phyloP scores from a whole-genome alignment of 1,284 basidiomycete genomes.

The Cryptococcus sp. region DNA sequence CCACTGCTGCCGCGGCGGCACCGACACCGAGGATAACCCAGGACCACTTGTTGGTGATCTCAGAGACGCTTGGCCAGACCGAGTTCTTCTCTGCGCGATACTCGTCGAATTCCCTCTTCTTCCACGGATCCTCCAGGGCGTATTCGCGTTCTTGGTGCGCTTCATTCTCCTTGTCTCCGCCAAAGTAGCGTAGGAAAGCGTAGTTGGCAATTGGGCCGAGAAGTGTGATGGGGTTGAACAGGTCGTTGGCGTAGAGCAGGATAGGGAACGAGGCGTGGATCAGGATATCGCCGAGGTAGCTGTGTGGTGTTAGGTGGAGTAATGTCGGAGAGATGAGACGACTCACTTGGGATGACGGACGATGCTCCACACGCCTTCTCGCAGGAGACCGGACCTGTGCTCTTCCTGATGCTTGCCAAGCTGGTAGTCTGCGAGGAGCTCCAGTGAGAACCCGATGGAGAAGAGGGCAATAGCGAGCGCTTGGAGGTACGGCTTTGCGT shows the following conservation, averaged over 20 bases:
- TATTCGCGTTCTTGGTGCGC: constrained; percentile 20
- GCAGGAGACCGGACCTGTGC: constrained; percentile 15
- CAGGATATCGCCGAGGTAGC: constrained; percentile 36
- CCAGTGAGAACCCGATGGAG: constrained; percentile 25
- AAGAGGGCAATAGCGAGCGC: constrained; percentile 20
- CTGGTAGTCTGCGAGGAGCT: constrained; percentile 29
- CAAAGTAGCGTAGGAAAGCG: constrained; percentile 28
- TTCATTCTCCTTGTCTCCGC: constrained; percentile 36
- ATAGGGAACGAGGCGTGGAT: constrained; percentile 32
- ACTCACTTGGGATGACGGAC: constrained; percentile 39
- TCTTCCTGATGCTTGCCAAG: constrained; percentile 18
- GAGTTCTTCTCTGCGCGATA: constrained; percentile 30
- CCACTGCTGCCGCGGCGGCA: constrained; percentile 18
- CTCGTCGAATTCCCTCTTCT: constrained; percentile 19
- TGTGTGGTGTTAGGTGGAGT: constrained; percentile 1
- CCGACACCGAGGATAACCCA: constrained; percentile 23
- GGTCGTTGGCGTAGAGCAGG: constrained; percentile 23
- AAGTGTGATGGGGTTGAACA: constrained; percentile 28
- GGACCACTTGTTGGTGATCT: constrained; percentile 28
- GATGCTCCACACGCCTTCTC: constrained; percentile 32
- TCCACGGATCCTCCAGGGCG: constrained; percentile 15
- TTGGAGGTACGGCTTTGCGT: constrained; percentile 12
- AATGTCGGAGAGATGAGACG: background rate
- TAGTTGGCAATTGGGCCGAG: constrained; percentile 32
- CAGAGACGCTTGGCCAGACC: constrained; percentile 30